phyloP scores from a whole-genome alignment of 1,139 yeast genomes.

The Candida sp. region DNA sequence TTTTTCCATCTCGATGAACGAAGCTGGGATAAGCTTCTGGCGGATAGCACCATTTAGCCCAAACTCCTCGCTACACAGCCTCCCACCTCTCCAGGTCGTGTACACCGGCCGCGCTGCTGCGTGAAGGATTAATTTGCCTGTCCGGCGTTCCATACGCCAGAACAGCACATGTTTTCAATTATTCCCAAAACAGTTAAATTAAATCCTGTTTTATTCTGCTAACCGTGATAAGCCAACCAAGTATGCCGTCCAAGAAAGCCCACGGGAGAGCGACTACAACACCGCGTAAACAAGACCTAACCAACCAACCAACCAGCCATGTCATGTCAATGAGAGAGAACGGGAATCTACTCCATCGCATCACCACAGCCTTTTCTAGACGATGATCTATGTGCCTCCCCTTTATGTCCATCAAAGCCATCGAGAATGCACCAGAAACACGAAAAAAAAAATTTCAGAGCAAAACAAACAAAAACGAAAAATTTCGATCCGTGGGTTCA shows the following conservation, averaged over 20 bases:
- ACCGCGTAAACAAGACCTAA: too few species aligned
- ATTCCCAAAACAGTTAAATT: neutral
- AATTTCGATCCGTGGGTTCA: neutral
- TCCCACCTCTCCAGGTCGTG: neutral
- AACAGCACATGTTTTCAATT: neutral
- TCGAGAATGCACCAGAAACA: neutral
- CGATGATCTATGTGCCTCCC: neutral
- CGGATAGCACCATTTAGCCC: neutral
- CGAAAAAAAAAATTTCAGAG: neutral
- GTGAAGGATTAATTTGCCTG: neutral
- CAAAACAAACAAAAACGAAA: neutral
- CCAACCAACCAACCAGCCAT: neutral
- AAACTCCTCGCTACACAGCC: neutral
- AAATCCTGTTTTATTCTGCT: neutral
- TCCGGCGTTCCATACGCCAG: too few species aligned
- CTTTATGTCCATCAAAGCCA: neutral
- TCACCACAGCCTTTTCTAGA: neutral
- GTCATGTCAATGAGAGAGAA: too few species aligned
- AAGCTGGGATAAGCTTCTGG: too few species aligned
- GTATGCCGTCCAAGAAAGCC: neutral
- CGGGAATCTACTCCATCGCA: neutral
- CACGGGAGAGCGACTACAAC: too few species aligned
- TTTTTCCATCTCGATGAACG: too few species aligned
- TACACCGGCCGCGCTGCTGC: neutral
- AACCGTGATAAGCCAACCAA: neutral